Base-by-base conservation (phyloP, 2,329 filamentous ascomycete species). In the Epichloe scottii region DNA sequence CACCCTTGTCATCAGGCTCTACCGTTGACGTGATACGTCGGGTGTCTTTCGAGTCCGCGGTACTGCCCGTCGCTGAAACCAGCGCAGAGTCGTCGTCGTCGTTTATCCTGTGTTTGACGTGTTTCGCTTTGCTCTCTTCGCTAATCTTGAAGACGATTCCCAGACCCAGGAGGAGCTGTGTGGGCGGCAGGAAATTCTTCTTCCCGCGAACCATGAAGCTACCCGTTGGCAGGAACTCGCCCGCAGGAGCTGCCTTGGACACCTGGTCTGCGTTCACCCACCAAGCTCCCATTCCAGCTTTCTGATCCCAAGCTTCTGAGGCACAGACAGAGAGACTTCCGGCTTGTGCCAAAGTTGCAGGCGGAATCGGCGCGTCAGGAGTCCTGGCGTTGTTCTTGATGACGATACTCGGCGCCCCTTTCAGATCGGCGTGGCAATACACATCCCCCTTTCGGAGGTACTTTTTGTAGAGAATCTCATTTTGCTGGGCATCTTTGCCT, bases 231-330 rank as follows among this genome's bases (percentile, higher is more conserved):
- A 98, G 68, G 59, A 87, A 91, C 57, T 94, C 90, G 23, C 91
- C 91, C 0, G 79, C 81, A 1, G 82, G 76, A 0, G 85, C 84
- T 35, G 82, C 87, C 68, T 97, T 97, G 10, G 87, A 89, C 0
- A 98, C 88, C 65, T 97, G 90, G 50, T 91, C 84, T 2, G 87
- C 85, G 55, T 84, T 82, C 0, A 94, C 91, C 93, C 93, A 98
- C 85, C 88, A 98, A 8, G 91, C 90, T 17, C 87, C 85, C 87
- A 97, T 95, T 15, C 89, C 81, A 8, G 91, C 91, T 66, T 98
- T 98, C 1, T 87, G 91, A 54, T 97, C 93, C 93, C 93, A 98
- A 0, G 91, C 93, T 51, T 76, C 84, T 1, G 89, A 96, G 8
- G 87, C 86, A 55, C 87, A 88, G 5, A 98, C 86, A 0, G 85